Percentiles rank a stretch among this genome's conserved stretches.
Conservation (phyloP, 1,284 basidiomycete genomes). For the Boletellus sp. region DNA sequence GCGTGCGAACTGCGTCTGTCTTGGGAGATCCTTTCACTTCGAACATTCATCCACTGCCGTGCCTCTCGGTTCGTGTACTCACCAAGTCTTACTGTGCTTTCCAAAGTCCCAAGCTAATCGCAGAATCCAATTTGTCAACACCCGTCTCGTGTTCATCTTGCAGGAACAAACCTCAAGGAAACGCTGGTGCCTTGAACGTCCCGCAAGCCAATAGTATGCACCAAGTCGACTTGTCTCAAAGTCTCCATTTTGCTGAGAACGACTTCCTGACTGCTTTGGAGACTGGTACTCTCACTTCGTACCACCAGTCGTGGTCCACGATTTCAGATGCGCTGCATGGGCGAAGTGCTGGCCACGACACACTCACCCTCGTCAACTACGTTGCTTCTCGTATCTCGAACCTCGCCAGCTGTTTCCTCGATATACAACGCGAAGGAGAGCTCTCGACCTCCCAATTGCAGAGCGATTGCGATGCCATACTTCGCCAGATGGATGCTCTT, state of each 20-base stretch:
- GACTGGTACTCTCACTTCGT: slow-evolving; percentile 5
- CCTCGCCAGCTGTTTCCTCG: slow-evolving; percentile 7
- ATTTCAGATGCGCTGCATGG: not conserved
- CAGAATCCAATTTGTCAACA: no score
- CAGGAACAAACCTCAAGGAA: no score
- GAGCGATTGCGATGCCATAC: slow-evolving; percentile 8
- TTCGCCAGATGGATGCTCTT: slow-evolving; percentile 7
- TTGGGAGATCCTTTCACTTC: no score
- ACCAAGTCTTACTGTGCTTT: no score
- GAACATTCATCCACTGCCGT: no score
- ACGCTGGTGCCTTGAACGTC: no score
- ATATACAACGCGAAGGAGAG: slow-evolving; percentile 4
- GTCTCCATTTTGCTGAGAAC: not conserved
- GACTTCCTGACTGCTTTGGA: slow-evolving; percentile 7
- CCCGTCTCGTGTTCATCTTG: no score
- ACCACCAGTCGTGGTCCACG: not conserved
- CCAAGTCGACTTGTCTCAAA: slow-evolving; percentile 6
- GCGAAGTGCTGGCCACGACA: not conserved
- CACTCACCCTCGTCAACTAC: not conserved
- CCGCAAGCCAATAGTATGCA: no score
- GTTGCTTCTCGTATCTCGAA: slow-evolving; percentile 11
- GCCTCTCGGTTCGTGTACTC: no score
- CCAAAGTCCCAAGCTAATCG: no score
- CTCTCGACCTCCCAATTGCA: not conserved
- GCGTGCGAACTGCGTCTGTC: no score